Evolutionary conservation across 352 stramenopile species (phyloP), one percentile per base, ranked within the genome.

Genomic region (Phytophthora pinifolia): DNA sequence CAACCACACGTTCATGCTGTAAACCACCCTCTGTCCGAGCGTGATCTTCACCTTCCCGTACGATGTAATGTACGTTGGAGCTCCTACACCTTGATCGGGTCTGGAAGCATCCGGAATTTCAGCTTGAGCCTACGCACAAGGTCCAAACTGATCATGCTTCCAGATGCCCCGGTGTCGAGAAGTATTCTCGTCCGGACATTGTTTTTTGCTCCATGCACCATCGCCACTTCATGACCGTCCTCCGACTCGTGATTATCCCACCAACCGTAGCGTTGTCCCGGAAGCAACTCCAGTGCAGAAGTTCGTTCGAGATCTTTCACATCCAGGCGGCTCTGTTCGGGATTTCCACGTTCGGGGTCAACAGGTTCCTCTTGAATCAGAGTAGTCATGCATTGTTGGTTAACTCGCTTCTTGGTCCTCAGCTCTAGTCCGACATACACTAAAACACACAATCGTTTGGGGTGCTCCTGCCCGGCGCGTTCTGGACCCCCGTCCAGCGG

Each of bases 31-130:
- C 20, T 25, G 20, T 25, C 20, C 20, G 20, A 72, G 46, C 0
- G 58, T 76, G 13, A 76, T 53, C 51, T 76, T 76, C 0, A 63
- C 58, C 4, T 0, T 0, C 0, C 56, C 33, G 13, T 39, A 59
- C 0, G 49, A 17, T 0, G 22, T 42, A 12, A 68, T 32, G 15
- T 68, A 56, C 2, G 65, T 68, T 2, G 41, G 37, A 0, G 59
- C 48, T 9, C 47, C 59, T 17, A n/a, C 36, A 43, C 36, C 36
- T 43, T 43, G 36, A 43, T n/a, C 9, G 36, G 36, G 10, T 43
- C 36, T 25, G 36, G 36, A 8, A 43, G 27, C 36, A 43, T 12
- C 36, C 7, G 36, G 36, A 43, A 6, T 12, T 43, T 43, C 36
- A 43, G 36, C 36, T 43, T 43, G 36, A 43, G 36, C 36, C 36